Evolutionary conservation across 257 asterid genomes (phyloP).

Genomic region (Nicotiana paniculata): DNA sequence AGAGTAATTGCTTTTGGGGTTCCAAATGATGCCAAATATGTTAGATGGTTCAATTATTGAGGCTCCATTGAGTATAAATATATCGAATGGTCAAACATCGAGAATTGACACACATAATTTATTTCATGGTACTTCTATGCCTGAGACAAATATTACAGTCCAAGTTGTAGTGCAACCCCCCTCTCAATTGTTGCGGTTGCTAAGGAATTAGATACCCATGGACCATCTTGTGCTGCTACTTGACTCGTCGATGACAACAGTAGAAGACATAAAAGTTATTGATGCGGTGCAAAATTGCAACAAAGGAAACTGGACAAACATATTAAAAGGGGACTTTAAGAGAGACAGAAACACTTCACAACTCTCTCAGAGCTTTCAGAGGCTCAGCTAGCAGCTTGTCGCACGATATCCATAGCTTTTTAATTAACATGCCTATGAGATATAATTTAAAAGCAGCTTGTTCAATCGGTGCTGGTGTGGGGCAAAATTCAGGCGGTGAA

Average conservation of each 20-base stretch:
- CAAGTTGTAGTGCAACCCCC: constrained; percentile 51
- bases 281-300: constrained; percentile 67
- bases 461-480: constrained; percentile 22
- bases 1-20: constrained; percentile 41
- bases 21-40: constrained; percentile 35
- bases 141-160: constrained; percentile 49
- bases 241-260: constrained; percentile 40
- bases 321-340: constrained; percentile 56
- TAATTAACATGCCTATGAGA: constrained; percentile 41
- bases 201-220: constrained; percentile 50
- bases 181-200: constrained; percentile 30
- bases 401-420: constrained; percentile 51
- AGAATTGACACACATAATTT: constrained; percentile 35
- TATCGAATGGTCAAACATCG: constrained; percentile 48
- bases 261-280: constrained; percentile 59
- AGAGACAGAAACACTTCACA: constrained; percentile 64
- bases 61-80: constrained; percentile 72
- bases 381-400: constrained; percentile 59
- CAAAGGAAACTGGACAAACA: constrained; percentile 62
- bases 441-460: constrained; percentile 36
- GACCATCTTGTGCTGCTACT: constrained; percentile 24
- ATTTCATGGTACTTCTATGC: constrained; percentile 23
- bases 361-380: constrained; percentile 68
- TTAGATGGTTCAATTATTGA: constrained; percentile 55
- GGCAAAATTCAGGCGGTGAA: constrained; percentile 19